Evolutionary conservation across 148 eudicot genomes (phyloP).

Genomic region (Mesembryanthemum crystallinum): DNA sequence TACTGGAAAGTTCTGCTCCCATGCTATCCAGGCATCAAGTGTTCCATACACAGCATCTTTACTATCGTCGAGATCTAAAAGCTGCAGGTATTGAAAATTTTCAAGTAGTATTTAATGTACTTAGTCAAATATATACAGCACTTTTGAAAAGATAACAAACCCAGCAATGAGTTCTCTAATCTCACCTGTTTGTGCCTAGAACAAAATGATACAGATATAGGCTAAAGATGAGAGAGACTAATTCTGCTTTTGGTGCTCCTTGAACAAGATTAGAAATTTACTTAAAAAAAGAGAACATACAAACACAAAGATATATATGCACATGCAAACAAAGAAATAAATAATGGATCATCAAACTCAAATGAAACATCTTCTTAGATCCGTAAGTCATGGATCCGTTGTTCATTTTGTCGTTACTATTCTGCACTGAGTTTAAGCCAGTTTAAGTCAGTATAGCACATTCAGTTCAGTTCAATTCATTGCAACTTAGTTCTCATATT

Average conservation of each 20-base stretch:
- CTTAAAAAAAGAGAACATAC: too few species aligned
- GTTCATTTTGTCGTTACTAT: too few species aligned
- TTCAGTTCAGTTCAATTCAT: too few species aligned
- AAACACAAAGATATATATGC: neutral
- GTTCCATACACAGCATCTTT: slow-evolving; percentile 72
- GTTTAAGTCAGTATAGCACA: too few species aligned
- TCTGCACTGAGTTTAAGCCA: too few species aligned
- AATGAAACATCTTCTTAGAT: neutral
- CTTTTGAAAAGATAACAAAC: neutral
- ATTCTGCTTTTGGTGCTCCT: neutral
- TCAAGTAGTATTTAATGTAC: neutral
- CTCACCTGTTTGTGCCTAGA: neutral
- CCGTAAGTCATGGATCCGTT: neutral
- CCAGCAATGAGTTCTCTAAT: neutral
- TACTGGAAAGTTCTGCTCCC: slow-evolving; percentile 87
- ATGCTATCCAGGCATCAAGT: slow-evolving; percentile 89
- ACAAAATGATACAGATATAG: neutral
- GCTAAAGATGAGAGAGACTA: neutral
- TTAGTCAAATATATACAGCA: neutral
- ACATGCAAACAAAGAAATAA: neutral
- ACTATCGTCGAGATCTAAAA: slow-evolving; percentile 55
- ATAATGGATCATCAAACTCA: neutral
- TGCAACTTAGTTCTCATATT: too few species aligned
- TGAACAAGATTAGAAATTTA: neutral
- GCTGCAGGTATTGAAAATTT: slow-evolving; percentile 25